Evolutionary conservation across 2,329 filamentous ascomycete genomes (phyloP).

Genomic region (Penicillium brasilianum): DNA sequence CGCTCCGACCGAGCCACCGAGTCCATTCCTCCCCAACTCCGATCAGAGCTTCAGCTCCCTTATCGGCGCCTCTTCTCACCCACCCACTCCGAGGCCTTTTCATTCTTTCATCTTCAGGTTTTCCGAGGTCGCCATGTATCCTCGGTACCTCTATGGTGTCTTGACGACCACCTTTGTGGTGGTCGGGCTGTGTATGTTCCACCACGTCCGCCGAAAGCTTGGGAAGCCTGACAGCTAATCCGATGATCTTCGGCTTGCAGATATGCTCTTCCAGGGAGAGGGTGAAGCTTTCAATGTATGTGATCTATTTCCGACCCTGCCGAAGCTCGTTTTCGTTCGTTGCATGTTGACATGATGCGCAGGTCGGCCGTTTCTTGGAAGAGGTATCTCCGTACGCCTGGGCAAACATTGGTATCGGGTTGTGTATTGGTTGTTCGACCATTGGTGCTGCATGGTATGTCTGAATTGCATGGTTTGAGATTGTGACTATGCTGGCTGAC

Average conservation of each 20-base stretch:
- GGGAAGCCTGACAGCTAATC: constrained; percentile 26
- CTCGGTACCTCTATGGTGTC: constrained; percentile 72
- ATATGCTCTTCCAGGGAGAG: constrained; percentile 97
- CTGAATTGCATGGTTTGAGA: not conserved
- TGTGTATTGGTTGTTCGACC: constrained; percentile 95
- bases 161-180: constrained; percentile 70
- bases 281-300: constrained; percentile 94
- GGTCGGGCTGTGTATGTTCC: constrained; percentile 75
- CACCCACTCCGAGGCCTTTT: constrained; percentile 24
- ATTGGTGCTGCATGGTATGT: constrained; percentile 93
- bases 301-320: constrained; percentile 12
- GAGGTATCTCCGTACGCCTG: constrained; percentile 92
- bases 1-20: constrained; percentile 39
- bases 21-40: constrained; percentile 25
- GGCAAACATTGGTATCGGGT: constrained; percentile 85
- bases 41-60: constrained; percentile 27
- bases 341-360: constrained; percentile 30
- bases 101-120: constrained; percentile 32
- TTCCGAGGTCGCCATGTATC: constrained; percentile 64
- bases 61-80: constrained; percentile 22
- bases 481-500: not conserved
- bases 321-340: constrained; percentile 1
- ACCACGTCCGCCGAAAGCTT: constrained; percentile 13
- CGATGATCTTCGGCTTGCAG: constrained; percentile 54
- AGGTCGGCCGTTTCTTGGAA: constrained; percentile 94